Base-by-base conservation (phyloP, 768 basidiomycete genomes). In the Panaeolus cyanescens region DNA sequence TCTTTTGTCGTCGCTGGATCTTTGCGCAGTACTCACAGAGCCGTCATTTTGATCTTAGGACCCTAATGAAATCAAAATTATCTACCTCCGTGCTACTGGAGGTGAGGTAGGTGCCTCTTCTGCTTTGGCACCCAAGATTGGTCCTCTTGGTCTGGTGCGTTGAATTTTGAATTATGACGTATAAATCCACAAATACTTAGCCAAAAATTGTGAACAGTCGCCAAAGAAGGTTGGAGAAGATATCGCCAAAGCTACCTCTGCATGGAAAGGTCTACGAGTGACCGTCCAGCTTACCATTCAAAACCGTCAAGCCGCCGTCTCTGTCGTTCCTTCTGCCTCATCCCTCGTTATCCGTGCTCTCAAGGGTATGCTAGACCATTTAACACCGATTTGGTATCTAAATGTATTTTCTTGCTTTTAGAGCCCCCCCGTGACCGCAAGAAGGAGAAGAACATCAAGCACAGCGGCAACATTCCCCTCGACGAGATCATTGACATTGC, bases 211-310 rank as follows among this genome's bases (percentile, higher is more conserved):
- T 56, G 22, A 60, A 55, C 68, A 99, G 97, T 98, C 97, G 61
- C 97, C 97, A 70, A 99, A 99, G 85, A 99, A 99, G 84, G 97
- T 99, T 79, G 97, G 97, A 80, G 97, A 99, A 93, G 97, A 99
- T 81, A 99, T 99, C 75, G 97, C 97, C 70, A 99, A 99, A 79
- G 96, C 96, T 61, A 99, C 97, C 62, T 86, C 89, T 54, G 90
- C 89, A 75, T 99, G 97, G 97, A 99, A 99, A 80, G 97, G 97
- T 82, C 93, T 99, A 74, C 94, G 96, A 64, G 96, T 99, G 62
- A 99, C 97, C 67, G 95, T 99, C 67, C 95, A 98, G 79, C 88
- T 99, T 63, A 99, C 96, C 62, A 98, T 99, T 79, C 97, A 99
- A 86, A 99, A 99, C 81, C 95, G 97, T 79, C 97, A 99, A 88